Evolutionary conservation across 2,329 filamentous ascomycete genomes (phyloP).

Genomic region (Verticillium tricorpus): DNA sequence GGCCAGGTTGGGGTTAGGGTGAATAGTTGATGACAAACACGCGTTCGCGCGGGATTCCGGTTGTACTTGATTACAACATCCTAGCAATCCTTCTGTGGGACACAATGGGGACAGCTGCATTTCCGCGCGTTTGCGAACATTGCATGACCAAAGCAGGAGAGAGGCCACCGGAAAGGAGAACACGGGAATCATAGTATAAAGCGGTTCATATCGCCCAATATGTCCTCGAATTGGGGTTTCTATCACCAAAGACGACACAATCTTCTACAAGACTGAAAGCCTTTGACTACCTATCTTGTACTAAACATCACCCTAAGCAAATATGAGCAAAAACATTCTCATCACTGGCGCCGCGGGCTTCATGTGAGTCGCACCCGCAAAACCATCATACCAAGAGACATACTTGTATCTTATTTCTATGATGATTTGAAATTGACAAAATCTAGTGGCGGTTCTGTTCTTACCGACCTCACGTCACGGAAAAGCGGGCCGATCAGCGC

Average conservation of each 20-base stretch:
- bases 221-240: too few relatives aligned
- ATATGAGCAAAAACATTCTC: conserved; percentile 22
- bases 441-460: conserved; percentile 28
- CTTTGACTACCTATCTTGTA: too few relatives aligned
- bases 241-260: too few relatives aligned
- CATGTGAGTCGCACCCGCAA: conserved; percentile 16
- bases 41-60: conserved; percentile 18
- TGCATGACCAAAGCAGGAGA: too few relatives aligned
- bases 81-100: neutral
- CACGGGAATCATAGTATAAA: neutral
- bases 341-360: conserved; percentile 31
- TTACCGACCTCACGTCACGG: conserved; percentile 24
- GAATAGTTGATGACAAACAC: neutral
- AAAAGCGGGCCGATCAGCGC: conserved; percentile 15
- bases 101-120: neutral
- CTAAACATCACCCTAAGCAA: neutral
- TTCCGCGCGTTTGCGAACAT: neutral
- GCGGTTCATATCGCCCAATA: too few relatives aligned
- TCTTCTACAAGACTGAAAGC: too few relatives aligned
- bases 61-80: neutral
- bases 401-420: too few relatives aligned
- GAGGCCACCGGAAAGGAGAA: too few relatives aligned
- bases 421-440: too few relatives aligned
- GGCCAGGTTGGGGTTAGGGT: too few relatives aligned
- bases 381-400: neutral